These are phyloP conservation scores for Pyricularia sp. DNA, from an alignment of 2,329 filamentous ascomycete genomes.

Conservation along the genomic window DNA sequence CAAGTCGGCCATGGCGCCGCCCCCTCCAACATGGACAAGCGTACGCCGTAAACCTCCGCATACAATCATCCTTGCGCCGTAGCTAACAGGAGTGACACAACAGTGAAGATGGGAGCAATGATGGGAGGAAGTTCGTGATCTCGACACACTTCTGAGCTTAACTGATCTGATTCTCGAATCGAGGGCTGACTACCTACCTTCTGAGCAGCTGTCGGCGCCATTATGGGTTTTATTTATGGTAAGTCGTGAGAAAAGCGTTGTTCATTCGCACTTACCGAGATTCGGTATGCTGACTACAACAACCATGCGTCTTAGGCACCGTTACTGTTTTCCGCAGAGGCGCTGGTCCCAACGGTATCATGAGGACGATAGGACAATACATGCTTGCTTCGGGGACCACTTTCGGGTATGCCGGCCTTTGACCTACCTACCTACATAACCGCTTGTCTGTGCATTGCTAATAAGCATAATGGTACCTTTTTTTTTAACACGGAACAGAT, in stretches of 20 bases:
- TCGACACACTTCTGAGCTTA: not conserved
- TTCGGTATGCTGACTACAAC: not conserved
- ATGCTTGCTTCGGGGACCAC: conserved; percentile 92
- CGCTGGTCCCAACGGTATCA: conserved; percentile 82
- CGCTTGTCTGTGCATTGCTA: not conserved
- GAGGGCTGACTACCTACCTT: not conserved
- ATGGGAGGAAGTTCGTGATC: conserved; percentile 84
- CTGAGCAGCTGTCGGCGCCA: conserved; percentile 69
- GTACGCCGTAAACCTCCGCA: conserved; percentile 21
- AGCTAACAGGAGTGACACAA: conserved; percentile 15
- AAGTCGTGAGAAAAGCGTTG: conserved; percentile 14
- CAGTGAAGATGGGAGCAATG: conserved; percentile 96
- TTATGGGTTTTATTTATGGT: conserved; percentile 98
- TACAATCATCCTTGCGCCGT: not conserved
- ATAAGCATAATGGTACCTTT: not conserved
- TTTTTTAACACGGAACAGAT: conserved; percentile 29
- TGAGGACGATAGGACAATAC: conserved; percentile 89
- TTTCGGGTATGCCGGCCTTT: conserved; percentile 57
- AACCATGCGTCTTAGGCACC: conserved; percentile 44
- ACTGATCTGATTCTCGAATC: not conserved
- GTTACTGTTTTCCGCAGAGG: conserved; percentile 94
- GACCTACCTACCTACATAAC: no score
- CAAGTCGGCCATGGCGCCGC: conserved; percentile 19
- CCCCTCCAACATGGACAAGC: conserved; percentile 41
- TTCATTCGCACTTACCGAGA: not conserved